Conservation (phyloP, 176 grass and related monocot genomes). For the Olyra latifolia region DNA sequence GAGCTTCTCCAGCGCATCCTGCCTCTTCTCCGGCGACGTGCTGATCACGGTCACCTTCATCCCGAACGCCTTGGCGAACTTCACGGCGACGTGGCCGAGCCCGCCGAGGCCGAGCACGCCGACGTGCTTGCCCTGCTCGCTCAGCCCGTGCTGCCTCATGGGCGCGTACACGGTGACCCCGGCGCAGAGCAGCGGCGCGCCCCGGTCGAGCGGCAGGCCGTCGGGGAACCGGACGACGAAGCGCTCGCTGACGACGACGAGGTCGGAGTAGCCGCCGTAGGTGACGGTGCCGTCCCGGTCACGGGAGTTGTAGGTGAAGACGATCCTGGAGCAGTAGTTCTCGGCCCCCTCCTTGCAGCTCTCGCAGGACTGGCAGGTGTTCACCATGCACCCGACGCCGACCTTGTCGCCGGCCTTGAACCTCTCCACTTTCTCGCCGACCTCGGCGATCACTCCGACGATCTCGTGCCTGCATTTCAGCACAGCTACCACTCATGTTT, state of each 20-base stretch:
- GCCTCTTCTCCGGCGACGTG: slow-evolving; percentile 41
- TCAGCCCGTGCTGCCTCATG: slow-evolving; percentile 52
- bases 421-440: slow-evolving; percentile 48
- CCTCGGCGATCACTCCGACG: slow-evolving; percentile 45
- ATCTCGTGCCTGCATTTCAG: slow-evolving; percentile 59
- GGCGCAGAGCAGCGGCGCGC: slow-evolving; percentile 63
- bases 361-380: slow-evolving; percentile 55
- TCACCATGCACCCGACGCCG: slow-evolving; percentile 65
- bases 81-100: slow-evolving; percentile 67
- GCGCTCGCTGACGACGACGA: slow-evolving; percentile 38
- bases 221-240: slow-evolving; percentile 58
- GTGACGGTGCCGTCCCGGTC: slow-evolving; percentile 51
- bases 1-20: slow-evolving; percentile 52
- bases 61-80: slow-evolving; percentile 63
- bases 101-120: slow-evolving; percentile 66
- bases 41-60: slow-evolving; percentile 68
- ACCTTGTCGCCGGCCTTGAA: slow-evolving; percentile 50
- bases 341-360: slow-evolving; percentile 41
- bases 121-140: slow-evolving; percentile 37
- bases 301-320: slow-evolving; percentile 56
- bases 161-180: slow-evolving; percentile 66
- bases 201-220: slow-evolving; percentile 39
- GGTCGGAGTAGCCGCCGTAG: slow-evolving; percentile 56
- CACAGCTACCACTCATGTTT: neutral
- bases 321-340: slow-evolving; percentile 53